Evolutionary conservation across 257 asterid species (phyloP).

Genomic region (Solanum chmielewskii): DNA sequence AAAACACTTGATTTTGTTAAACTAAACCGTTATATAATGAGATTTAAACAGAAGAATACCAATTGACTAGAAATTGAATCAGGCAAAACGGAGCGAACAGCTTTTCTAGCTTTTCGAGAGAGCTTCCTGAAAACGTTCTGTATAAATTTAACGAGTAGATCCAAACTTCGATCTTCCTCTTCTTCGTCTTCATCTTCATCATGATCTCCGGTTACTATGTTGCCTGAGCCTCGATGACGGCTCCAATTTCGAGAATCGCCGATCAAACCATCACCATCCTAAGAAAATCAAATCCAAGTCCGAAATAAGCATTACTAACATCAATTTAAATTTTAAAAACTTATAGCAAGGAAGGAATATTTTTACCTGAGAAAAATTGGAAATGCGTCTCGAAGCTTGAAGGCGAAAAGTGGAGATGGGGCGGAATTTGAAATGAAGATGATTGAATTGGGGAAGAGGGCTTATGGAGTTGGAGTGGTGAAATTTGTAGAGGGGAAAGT

Average conservation of each 20-base stretch:
- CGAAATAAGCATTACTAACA: not conserved
- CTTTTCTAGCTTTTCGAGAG: conserved; percentile 75
- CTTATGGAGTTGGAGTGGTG: not conserved
- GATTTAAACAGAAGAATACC: conserved; percentile 22
- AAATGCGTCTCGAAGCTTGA: conserved; percentile 6
- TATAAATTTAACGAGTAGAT: conserved; percentile 70
- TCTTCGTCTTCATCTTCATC: conserved; percentile 69
- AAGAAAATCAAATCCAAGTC: not conserved
- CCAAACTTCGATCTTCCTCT: conserved; percentile 80
- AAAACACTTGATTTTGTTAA: not conserved
- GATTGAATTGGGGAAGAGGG: not conserved
- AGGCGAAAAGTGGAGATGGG: not conserved
- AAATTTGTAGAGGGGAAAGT: not conserved
- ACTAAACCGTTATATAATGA: not conserved
- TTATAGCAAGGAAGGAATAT: not conserved
- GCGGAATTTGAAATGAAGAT: not conserved
- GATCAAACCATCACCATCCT: conserved; percentile 25
- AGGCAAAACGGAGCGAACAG: conserved; percentile 85
- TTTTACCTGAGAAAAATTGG: conserved; percentile 16
- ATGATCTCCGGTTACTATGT: conserved; percentile 39
- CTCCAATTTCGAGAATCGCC: conserved; percentile 33
- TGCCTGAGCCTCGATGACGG: conserved; percentile 16
- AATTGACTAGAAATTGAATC: conserved; percentile 58
- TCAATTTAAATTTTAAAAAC: not conserved
- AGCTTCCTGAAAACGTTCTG: conserved; percentile 75